These are phyloP conservation scores for Ceratocystis alfenasii DNA, from an alignment of 2,329 filamentous ascomycete species.

Conservation along the genomic window DNA sequence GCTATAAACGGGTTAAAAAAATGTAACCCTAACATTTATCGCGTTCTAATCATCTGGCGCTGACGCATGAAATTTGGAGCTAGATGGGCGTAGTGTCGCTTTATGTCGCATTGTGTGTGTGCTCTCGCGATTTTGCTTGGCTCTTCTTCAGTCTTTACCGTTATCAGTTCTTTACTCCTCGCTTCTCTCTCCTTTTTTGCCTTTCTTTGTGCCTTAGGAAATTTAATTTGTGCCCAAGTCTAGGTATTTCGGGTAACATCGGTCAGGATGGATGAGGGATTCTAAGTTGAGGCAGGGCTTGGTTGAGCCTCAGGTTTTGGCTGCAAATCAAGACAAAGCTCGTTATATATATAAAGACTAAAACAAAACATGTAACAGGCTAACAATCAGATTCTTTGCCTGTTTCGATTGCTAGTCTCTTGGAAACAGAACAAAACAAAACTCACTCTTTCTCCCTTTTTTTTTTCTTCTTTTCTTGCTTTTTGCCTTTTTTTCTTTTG, in stretches of 20 bases:
- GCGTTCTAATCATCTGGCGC: neutral
- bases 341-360: slow-evolving; percentile 2
- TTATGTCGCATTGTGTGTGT: too few relatives aligned
- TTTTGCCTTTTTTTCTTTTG: too few relatives aligned
- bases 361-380: neutral
- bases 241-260: slow-evolving; percentile 27
- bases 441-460: neutral
- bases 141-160: too few relatives aligned
- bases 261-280: neutral
- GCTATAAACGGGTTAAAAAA: neutral
- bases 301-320: neutral
- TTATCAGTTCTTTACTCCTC: too few relatives aligned
- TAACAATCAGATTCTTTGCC: neutral
- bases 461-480: neutral
- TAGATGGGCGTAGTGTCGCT: neutral
- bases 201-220: neutral
- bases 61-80: neutral
- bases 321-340: neutral
- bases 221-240: slow-evolving; percentile 23
- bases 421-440: neutral
- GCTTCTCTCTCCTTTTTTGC: too few relatives aligned
- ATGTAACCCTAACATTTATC: too few relatives aligned
- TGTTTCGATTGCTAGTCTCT: neutral
- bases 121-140: too few relatives aligned
- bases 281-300: too few relatives aligned